Base-by-base conservation (phyloP, 352 stramenopile genomes). In the Phytophthora cactorum region DNA sequence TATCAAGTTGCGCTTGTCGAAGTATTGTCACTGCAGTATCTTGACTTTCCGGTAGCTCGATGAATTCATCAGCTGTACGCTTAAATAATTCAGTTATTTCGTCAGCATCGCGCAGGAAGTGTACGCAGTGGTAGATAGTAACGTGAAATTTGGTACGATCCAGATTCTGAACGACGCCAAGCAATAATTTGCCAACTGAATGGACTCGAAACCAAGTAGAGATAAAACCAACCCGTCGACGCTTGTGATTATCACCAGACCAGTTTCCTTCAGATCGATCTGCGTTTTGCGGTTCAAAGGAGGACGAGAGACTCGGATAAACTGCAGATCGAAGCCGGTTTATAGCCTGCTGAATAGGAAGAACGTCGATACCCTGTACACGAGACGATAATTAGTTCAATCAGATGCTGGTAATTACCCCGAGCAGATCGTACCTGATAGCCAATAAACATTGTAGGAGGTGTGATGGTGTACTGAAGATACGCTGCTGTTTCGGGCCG, bases 191-290 rank as follows among this genome's bases (percentile, higher is more conserved):
- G 1, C 84, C 84, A 3, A 92, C 81, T 1, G 81, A 90, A 66
- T 92, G 84, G 14, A 66, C 54, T 6, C 81, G 80, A 63, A 92
- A 92, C 80, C 81, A 92, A 5, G 69, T 74, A 10, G 84, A 92
- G 44, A 90, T 76, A 55, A 92, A 92, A 0, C 66, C 84, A 49
- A 92, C 34, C 3, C 59, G 73, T 29, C 58, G 72, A 44, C 52
- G 59, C 25, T 67, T 82, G 3, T 12, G 25, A 32, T 6, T 28
- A 31, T 15, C 17, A 15, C 25, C 3, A 5, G 54, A 27, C 11
- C 50, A 45, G 4, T 11, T 27, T 27, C 1, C 43, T 22, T 52
- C 15, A 62, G 17, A 32, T 27, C 12, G 36, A 5, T 38, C 45
- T 5, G 25, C 1, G 12, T 60, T 6, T 56, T 52, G 38, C 31